phyloP scores from a whole-genome alignment of 2,329 filamentous ascomycete species.

The Diaporthe sp. region DNA sequence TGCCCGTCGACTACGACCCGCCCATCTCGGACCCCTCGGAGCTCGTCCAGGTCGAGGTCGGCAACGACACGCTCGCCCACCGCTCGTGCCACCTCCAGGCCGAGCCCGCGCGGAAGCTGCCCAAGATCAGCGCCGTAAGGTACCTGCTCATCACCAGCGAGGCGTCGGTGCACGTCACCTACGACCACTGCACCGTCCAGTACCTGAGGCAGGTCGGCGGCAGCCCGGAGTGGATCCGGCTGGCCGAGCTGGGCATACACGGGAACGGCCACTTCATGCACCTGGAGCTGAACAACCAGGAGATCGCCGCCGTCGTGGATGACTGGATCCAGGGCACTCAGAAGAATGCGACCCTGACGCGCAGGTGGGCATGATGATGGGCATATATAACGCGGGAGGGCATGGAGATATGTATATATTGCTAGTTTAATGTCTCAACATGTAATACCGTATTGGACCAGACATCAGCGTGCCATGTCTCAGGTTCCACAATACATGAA shows the following conservation, averaged over 20 bases:
- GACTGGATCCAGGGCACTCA: conserved; percentile 36
- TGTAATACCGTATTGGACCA: neutral
- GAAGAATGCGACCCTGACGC: conserved; percentile 14
- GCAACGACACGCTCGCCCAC: conserved; percentile 43
- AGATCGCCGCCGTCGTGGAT: conserved; percentile 38
- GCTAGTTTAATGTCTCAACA: conserved; percentile 18
- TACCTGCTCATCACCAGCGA: conserved; percentile 62
- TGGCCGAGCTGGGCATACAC: conserved; percentile 59
- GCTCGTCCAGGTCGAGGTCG: conserved; percentile 46
- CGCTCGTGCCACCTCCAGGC: conserved; percentile 48
- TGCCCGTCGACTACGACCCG: conserved; percentile 48
- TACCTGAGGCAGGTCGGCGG: conserved; percentile 64
- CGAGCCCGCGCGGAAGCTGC: conserved; percentile 53
- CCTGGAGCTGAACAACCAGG: conserved; percentile 59
- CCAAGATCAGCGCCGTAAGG: conserved; percentile 60
- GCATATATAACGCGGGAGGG: neutral
- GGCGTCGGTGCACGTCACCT: conserved; percentile 64
- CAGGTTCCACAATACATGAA: neutral
- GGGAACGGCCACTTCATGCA: conserved; percentile 67
- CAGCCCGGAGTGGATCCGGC: conserved; percentile 57
- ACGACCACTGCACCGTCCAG: conserved; percentile 66
- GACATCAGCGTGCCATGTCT: neutral
- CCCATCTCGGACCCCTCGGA: conserved; percentile 44
- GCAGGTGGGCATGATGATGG: neutral
- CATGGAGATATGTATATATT: neutral